Base-by-base conservation (phyloP, 2,329 filamentous ascomycete species). In the Ascochyta lentis region DNA sequence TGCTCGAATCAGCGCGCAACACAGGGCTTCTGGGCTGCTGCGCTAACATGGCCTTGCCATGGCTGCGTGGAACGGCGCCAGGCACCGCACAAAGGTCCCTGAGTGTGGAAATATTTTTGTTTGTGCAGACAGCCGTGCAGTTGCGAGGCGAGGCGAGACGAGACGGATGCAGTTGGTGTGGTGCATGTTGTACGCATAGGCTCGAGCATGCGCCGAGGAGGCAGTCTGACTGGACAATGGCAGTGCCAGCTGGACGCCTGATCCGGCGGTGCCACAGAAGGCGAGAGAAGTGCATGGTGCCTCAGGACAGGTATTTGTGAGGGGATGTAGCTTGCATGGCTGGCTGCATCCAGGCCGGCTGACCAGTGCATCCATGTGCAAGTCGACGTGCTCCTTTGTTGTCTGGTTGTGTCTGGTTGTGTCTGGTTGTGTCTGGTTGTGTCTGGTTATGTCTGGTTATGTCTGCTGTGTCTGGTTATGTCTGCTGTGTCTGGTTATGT, bases 11-110 rank as follows among this genome's bases (percentile, higher is more conserved):
- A 66, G 51, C 51, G 33, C 29, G 43, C 55, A 62, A 56, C 54
- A 54, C 54, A 19, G 48, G 35, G 50, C 50, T 54, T 29, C 22
- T 47, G 54, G 41, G 49, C 51, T 51, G 60, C 42, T 48, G 49
- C 59, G 58, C 60, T 63, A 67, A 38, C 34, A 43, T 49, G 33
- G 39, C 54, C 49, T 60, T 62, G 51, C 52, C 55, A 29, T 41
- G 46, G 47, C 40, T 47, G 56, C 56, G 49, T 58, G 52, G 35
- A 47, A 52, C 39, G 48, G 62, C 56, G 66, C 61, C 66, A 66
- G 66, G 66, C 58, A 66, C 66, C 48, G 56, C 66, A 65, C 56
- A 65, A 60, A 64, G 43, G 34, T 50, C 61, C 35, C 46, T 49
- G 31, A 34, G 10, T 58, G 9, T 41, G 3, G 19, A 19, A 19